Percentiles rank a stretch among this genome's conserved stretches.
phyloP scores from a whole-genome alignment of 805 yeast species.

The Hanseniaspora occidentalis region DNA sequence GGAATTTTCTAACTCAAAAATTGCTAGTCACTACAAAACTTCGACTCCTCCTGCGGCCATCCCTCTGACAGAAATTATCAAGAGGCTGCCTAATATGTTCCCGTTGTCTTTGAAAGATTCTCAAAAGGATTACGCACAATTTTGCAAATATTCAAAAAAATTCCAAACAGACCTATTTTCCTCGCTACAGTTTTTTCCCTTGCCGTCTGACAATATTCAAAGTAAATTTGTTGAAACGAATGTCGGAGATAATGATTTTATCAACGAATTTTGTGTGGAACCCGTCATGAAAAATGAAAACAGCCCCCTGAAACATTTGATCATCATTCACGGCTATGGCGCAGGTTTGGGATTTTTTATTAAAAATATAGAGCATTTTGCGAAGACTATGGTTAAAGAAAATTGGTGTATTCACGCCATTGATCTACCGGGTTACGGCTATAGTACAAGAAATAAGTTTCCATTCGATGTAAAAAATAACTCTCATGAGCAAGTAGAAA shows the following conservation, averaged over 20 bases:
- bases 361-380: slow-evolving; percentile 51
- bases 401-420: slow-evolving; percentile 73
- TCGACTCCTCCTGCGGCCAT: slow-evolving; percentile 60
- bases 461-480: slow-evolving; percentile 24
- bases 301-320: slow-evolving; percentile 38
- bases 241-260: slow-evolving; percentile 36
- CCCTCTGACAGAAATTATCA: slow-evolving; percentile 38
- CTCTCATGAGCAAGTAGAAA: slow-evolving; percentile 17
- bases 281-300: no score
- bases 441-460: slow-evolving; percentile 70
- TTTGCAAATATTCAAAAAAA: slow-evolving; percentile 25
- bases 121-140: slow-evolving; percentile 24
- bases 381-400: slow-evolving; percentile 20
- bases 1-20: no score
- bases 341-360: slow-evolving; percentile 83
- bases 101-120: slow-evolving; percentile 46
- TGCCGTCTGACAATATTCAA: slow-evolving; percentile 16
- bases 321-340: slow-evolving; percentile 87
- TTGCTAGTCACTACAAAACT: slow-evolving; percentile 34
- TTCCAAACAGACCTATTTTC: slow-evolving; percentile 36
- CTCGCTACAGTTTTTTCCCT: slow-evolving; percentile 35
- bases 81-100: slow-evolving; percentile 34
- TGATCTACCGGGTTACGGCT: slow-evolving; percentile 85
- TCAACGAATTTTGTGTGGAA: slow-evolving; percentile 65
- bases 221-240: slow-evolving; percentile 26